Base-by-base conservation (phyloP, 2,329 filamentous ascomycete species). In the Colletotrichum plurivorum region DNA sequence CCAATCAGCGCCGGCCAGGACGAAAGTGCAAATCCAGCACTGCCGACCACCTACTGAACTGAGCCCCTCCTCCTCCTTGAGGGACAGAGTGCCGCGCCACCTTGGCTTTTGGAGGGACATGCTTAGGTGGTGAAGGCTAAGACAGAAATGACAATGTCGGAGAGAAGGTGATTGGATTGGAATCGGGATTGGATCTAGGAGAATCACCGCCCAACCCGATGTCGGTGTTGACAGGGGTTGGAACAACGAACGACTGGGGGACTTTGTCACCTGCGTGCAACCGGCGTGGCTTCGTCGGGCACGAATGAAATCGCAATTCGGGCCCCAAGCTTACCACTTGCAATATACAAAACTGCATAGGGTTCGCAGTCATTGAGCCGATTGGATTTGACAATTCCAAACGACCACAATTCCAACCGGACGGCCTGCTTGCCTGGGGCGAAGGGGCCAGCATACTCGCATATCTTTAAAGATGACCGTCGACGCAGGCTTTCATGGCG, bases 341-440 rank as follows among this genome's bases (percentile, higher is more conserved):
- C 13, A 46, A 52, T 22, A 62, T 46, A 62, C 49, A 62, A 54
- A 62, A 62, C 39, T 49, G n/a, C 5, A 15, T 49, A 46, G 59
- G 59, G 39, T 39, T 62, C 59, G n/a, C 41, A 13, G 39, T 45
- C 49, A 54, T 62, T 62, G 59, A 39, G 22, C 31, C 41, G 39
- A 16, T 53, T 62, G 49, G n/a, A 54, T 62, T 36, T 54, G 49
- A 31, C 59, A 62, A 54, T 62, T 62, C 59, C 59, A 62, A 43
- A n/a, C 16, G 16, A 45, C 25, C 15, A 62, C 31, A 62, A 27
- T 62, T 62, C 49, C 49, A 46, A 48, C n/a, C 18, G 15, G 31
- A 52, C n/a, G 46, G 22, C 4, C 10, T 22, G 48, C 46, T 9
- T 60, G 18, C 57, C 10, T 36, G 2, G 31, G 31, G 8, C 7